These are phyloP conservation scores for Solanum hybrid DNA, from an alignment of 305 asterid genomes.

Conservation along the genomic window DNA sequence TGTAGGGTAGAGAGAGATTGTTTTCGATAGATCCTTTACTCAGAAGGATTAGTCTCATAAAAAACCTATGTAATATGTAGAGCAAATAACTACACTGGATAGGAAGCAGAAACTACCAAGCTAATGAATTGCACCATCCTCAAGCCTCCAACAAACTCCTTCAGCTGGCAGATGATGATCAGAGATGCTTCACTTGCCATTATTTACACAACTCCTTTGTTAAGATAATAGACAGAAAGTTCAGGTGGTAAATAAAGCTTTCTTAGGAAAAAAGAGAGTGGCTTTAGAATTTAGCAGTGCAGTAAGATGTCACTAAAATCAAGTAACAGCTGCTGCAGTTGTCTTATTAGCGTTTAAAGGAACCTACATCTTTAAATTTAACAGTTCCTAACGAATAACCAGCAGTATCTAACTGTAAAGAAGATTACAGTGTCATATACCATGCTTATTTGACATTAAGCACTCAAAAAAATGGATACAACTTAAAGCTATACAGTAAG, in stretches of 20 bases:
- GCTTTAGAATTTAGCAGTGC: not conserved
- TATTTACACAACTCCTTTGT: not conserved
- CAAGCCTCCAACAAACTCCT: not conserved
- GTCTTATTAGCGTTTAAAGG: not conserved
- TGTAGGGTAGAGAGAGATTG: not conserved
- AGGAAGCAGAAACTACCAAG: not conserved
- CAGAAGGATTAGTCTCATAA: not conserved
- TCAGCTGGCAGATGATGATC: not conserved
- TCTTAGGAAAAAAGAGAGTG: not conserved
- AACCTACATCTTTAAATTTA: not conserved
- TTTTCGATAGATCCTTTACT: not conserved
- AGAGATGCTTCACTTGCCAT: not conserved
- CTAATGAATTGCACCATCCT: not conserved
- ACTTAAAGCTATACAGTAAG: not conserved
- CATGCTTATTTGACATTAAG: not conserved
- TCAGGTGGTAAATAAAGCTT: not conserved
- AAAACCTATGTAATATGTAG: not conserved
- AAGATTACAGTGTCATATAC: not conserved
- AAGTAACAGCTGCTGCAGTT: not conserved
- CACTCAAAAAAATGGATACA: slow-evolving; percentile 1
- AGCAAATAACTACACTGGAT: not conserved
- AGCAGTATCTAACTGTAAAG: not conserved
- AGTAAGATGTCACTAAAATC: not conserved
- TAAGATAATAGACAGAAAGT: not conserved
- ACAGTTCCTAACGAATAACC: not conserved